A percentile compares a stretch with the other conserved stretches of the same genome.
Evolutionary conservation across 2,329 filamentous ascomycete genomes (phyloP).

Genomic region (Aureobasidium sp.): DNA sequence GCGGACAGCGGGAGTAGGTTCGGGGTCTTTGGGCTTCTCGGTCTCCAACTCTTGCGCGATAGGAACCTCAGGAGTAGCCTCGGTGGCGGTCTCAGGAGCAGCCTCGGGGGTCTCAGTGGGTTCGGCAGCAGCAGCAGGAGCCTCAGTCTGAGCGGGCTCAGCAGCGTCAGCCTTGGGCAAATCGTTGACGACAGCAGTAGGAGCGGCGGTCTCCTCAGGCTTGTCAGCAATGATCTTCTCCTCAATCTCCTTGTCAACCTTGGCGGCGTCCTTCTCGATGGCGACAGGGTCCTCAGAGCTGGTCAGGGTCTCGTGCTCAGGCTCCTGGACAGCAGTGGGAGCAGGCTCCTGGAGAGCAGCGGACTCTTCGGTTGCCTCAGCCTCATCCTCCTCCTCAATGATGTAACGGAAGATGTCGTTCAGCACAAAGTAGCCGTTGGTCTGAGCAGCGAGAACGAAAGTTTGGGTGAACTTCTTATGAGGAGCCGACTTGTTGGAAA

Average conservation of each 20-base stretch:
- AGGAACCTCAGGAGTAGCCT: slow-evolving; percentile 25
- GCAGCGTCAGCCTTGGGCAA: slow-evolving; percentile 31
- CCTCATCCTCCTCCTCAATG: slow-evolving; percentile 70
- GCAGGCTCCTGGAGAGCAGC: slow-evolving; percentile 37
- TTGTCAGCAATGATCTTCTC: slow-evolving; percentile 43
- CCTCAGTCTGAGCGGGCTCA: slow-evolving; percentile 31
- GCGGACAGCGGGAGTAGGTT: slow-evolving; percentile 46
- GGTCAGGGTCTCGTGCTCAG: slow-evolving; percentile 27
- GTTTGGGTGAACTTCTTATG: slow-evolving; percentile 97
- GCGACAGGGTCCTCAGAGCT: slow-evolving; percentile 32
- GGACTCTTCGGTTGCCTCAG: slow-evolving; percentile 38
- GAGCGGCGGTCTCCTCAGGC: slow-evolving; percentile 21
- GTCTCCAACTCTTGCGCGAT: slow-evolving; percentile 34
- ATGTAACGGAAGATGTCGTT: slow-evolving; percentile 98
- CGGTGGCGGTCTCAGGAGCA: slow-evolving; percentile 24
- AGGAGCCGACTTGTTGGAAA: slow-evolving; percentile 85
- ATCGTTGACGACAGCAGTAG: slow-evolving; percentile 31
- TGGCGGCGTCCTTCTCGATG: slow-evolving; percentile 38
- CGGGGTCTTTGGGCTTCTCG: slow-evolving; percentile 58
- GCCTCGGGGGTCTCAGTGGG: slow-evolving; percentile 24
- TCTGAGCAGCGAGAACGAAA: slow-evolving; percentile 92
- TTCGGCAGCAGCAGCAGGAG: slow-evolving; percentile 27
- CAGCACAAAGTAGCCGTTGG: slow-evolving; percentile 94
- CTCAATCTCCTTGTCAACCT: slow-evolving; percentile 70
- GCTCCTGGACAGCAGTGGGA: slow-evolving; percentile 27